Conservation (phyloP, 305 asterid species). For the Fraxinus ornus region DNA sequence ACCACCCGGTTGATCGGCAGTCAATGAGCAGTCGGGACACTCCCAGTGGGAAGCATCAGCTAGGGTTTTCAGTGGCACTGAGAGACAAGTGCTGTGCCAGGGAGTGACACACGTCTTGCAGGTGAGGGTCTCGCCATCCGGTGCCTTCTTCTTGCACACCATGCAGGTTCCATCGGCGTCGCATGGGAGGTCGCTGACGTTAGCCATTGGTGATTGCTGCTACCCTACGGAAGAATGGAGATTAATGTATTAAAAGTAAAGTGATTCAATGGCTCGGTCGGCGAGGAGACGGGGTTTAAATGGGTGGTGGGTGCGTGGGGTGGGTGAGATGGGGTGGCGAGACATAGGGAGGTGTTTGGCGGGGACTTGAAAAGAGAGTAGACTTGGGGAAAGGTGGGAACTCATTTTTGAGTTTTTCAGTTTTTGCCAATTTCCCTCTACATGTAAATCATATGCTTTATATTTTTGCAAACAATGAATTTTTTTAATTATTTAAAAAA, state of each 20-base stretch:
- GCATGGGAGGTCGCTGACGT: slow-evolving; percentile 63
- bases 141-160: slow-evolving; percentile 58
- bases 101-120: slow-evolving; percentile 81
- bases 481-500: too few relatives aligned
- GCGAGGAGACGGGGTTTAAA: slow-evolving; percentile 23
- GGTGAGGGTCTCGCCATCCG: slow-evolving; percentile 46
- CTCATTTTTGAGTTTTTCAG: slow-evolving; percentile 32
- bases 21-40: slow-evolving; percentile 69
- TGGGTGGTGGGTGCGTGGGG: background rate
- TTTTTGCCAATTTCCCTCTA: slow-evolving; percentile 32
- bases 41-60: slow-evolving; percentile 61
- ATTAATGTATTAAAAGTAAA: slow-evolving; percentile 25
- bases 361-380: slow-evolving; percentile 29
- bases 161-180: slow-evolving; percentile 86
- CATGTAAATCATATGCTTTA: background rate
- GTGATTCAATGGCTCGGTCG: slow-evolving; percentile 30
- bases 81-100: slow-evolving; percentile 80
- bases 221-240: background rate
- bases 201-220: slow-evolving; percentile 45
- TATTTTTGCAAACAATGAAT: background rate
- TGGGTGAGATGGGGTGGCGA: slow-evolving; percentile 9
- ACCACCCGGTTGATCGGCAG: slow-evolving; percentile 17
- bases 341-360: slow-evolving; percentile 38
- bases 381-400: slow-evolving; percentile 13
- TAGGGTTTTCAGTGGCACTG: slow-evolving; percentile 46